Evolutionary conservation across 768 basidiomycete genomes (phyloP), one percentile per base, ranked within the genome.

Genomic region (Melanogaster broomeanus): DNA sequence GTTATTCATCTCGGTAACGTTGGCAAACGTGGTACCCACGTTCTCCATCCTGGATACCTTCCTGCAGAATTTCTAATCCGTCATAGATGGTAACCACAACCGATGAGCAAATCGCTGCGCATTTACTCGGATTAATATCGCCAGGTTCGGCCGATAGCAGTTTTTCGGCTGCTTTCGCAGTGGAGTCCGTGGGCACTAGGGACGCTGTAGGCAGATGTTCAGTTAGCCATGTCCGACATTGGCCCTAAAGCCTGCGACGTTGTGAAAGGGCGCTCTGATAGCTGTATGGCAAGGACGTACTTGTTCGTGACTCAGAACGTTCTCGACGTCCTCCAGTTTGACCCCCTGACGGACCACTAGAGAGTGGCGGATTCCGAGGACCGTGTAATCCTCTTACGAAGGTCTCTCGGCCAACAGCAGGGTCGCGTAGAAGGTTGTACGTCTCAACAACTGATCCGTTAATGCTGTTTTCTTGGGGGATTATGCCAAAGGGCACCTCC

Each of bases 401-500:
- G 8, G 72, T 77, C 13, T 66, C 63, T 35, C 68, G 60, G 8
- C 78, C 72, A 33, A 74, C 55, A 6, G 56, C 54, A 33, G 68
- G 59, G n/a, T 53, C 56, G 22, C 85, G 83, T 42, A 91, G 69
- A 30, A 72, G 55, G 60, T 90, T 84, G 61, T 88, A 90, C 1
- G 88, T 87, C 66, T 93, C 90, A 19, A 81, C 69, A 7, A 93
- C 90, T 16, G 72, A 74, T 11, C 90, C 90, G 57, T 84, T 85
- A 31, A 82, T 86, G 15, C 83, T 83, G 59, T 93, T 93, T 67
- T 93, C 90, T 65, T 88, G 86, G 19, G 90, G 90, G 25, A 91
- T 74, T n/a, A 92, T 75, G 22, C 80, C 89, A 42, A 82, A 74
- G 28, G 72, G 68, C 13, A 70, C 61, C 6, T 63, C 63, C 11